Evolutionary conservation across 495 filamentous ascomycete genomes (phyloP), one percentile per base, ranked within the genome.

Genomic region (Cudoniella acicularis): DNA sequence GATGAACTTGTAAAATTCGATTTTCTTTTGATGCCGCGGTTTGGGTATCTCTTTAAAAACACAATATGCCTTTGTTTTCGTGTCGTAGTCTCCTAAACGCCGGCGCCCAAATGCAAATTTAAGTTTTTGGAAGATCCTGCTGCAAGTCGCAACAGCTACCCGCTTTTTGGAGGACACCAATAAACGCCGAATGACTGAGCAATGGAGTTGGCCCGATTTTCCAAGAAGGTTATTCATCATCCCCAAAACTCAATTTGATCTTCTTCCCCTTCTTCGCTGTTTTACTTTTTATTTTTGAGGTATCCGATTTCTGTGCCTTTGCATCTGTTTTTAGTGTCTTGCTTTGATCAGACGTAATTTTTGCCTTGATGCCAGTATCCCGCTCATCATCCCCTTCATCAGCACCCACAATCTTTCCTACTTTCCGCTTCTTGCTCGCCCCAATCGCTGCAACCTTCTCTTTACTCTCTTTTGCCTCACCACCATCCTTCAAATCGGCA

Each of bases 201-300:
- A 9, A 11, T 23, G 6, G 9, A 40, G 20, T 20, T 23, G 25
- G 27, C 27, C 10, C 56, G 9, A 53, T 48, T 23, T 42, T 16
- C 17, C 20, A 47, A 27, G 21, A 8, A 2, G n/a, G 10, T 66
- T 45, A 66, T 23, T 68, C 78, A 49, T 79, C 76, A 53, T 82
- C 80, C 2, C 73, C 76, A 68, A 83, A 83, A 66, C 80, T 82
- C 46, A 83, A 71, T 72, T 82, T 82, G 56, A 83, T 76, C 70
- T 83, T 83, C 72, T 83, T 82, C 0, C 74, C 73, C 63, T 79
- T 78, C 59, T 77, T 79, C 62, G 49, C 54, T 22, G 22, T 16
- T 24, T 64, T 67, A 16, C 55, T 52, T 27, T 59, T 64, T 26
- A 10, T 48, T 3, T 24, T 59, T 25, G 52, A 24, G 25, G 26